These are phyloP conservation scores for Entomortierella beljakovae DNA, from an alignment of 192 early-diverging fungal genomes.

Conservation along the genomic window DNA sequence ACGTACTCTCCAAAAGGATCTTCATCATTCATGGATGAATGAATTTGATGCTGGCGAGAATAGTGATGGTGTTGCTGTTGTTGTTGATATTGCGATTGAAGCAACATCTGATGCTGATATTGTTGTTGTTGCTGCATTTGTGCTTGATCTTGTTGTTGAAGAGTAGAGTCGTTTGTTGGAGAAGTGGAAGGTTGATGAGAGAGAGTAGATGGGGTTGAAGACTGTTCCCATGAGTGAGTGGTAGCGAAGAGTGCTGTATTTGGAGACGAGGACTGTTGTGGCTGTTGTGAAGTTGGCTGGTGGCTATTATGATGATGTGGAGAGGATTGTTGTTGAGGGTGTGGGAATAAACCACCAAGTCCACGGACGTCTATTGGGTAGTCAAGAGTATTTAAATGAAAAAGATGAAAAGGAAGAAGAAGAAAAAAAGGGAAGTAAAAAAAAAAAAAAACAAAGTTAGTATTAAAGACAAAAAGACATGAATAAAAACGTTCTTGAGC, in stretches of 20 bases:
- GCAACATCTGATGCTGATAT: slow-evolving; percentile 12
- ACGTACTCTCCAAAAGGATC: slow-evolving; percentile 54
- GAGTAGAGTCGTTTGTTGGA: slow-evolving; percentile 6
- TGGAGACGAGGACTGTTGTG: slow-evolving; percentile 23
- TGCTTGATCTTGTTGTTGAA: slow-evolving; percentile 23
- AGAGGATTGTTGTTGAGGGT: slow-evolving; percentile 10
- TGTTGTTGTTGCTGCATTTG: slow-evolving; percentile 29
- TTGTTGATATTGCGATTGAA: slow-evolving; percentile 30
- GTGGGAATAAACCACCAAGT: slow-evolving; percentile 22
- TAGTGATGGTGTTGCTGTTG: slow-evolving; percentile 20
- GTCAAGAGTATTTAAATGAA: slow-evolving; percentile 13
- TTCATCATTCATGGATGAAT: slow-evolving; percentile 36
- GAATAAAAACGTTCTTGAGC: neutral
- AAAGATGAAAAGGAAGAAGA: neutral
- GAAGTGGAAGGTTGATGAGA: slow-evolving; percentile 1
- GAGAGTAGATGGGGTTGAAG: slow-evolving; percentile 7
- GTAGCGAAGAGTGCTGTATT: slow-evolving; percentile 12
- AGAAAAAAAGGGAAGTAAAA: neutral
- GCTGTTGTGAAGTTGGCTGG: slow-evolving; percentile 7
- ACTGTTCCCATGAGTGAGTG: slow-evolving; percentile 25
- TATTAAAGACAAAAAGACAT: neutral
- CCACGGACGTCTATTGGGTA: slow-evolving; percentile 25
- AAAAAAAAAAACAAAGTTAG: neutral
- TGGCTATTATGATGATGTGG: slow-evolving; percentile 13
- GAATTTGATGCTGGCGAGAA: slow-evolving; percentile 14